These are phyloP conservation scores for Aspergillus awamori DNA, from an alignment of 2,329 filamentous ascomycete genomes.

Conservation along the genomic window DNA sequence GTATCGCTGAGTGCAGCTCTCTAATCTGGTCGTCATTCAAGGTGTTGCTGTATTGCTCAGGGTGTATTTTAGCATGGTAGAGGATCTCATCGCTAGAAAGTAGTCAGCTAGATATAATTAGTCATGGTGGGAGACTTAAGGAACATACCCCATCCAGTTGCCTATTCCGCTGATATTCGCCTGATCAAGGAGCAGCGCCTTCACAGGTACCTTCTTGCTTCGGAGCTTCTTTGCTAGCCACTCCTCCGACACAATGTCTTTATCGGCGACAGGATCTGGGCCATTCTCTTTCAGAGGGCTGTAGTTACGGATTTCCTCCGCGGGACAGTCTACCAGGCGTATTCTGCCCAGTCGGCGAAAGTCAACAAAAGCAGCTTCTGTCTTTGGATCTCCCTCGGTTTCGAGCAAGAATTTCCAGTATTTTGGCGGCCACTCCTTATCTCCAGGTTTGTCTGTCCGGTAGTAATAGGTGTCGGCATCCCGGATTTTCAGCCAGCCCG, in stretches of 20 bases:
- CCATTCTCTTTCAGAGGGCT: conserved; percentile 88
- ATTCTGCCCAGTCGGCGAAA: conserved; percentile 76
- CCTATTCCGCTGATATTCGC: conserved; percentile 87
- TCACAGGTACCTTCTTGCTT: conserved; percentile 81
- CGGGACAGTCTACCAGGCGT: conserved; percentile 78
- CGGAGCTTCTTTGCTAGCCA: conserved; percentile 74
- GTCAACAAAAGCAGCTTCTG: conserved; percentile 79
- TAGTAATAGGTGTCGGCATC: conserved; percentile 79
- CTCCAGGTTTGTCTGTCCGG: conserved; percentile 62
- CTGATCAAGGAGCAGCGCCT: conserved; percentile 86
- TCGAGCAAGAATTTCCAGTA: conserved; percentile 85
- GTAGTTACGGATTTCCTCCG: conserved; percentile 71
- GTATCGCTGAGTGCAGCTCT: conserved; percentile 70
- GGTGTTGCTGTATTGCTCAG: conserved; percentile 88
- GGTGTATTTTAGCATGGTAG: conserved; percentile 85
- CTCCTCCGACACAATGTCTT: conserved; percentile 71
- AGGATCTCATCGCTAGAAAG: conserved; percentile 74
- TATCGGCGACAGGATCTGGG: conserved; percentile 86
- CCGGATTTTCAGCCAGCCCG: conserved; percentile 85
- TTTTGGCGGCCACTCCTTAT: conserved; percentile 79
- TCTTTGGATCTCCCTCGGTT: conserved; percentile 64
- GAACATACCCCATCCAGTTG: conserved; percentile 81
- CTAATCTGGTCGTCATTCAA: conserved; percentile 72
- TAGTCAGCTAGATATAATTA: conserved; percentile 10
- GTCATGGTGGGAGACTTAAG: neutral